phyloP scores from a whole-genome alignment of 345 rosid species.

The Reutealis trisperma region DNA sequence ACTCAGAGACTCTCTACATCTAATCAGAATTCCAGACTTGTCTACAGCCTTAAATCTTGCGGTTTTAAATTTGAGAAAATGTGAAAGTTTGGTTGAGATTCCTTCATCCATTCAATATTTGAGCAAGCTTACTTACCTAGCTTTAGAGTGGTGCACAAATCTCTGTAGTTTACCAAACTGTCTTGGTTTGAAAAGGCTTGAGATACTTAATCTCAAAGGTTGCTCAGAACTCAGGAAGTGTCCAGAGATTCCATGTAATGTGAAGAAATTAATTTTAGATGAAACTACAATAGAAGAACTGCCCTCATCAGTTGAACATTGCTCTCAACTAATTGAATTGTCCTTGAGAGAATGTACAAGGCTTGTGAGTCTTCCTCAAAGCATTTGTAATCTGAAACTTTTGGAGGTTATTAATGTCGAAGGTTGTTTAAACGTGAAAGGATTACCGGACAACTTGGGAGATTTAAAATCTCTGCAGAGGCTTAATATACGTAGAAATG shows the following conservation, averaged over 20 bases:
- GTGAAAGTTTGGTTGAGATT: conserved; percentile 10
- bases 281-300: not conserved
- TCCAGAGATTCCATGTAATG: not conserved
- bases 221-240: not conserved
- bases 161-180: not conserved
- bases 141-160: not conserved
- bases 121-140: not conserved
- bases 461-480: not conserved
- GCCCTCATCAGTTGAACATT: not conserved
- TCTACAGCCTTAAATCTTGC: not conserved
- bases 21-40: conserved; percentile 3
- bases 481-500: not conserved
- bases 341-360: not conserved
- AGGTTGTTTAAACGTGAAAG: not conserved
- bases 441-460: not conserved
- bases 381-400: not conserved
- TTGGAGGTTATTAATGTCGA: not conserved
- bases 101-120: not conserved
- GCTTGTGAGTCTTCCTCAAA: not conserved
- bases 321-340: not conserved
- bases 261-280: not conserved
- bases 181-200: not conserved
- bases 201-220: not conserved
- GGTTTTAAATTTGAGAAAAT: not conserved
- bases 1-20: conserved; percentile 6